These are phyloP conservation scores for Solanum pinnatisectum DNA, from an alignment of 257 asterid species.

Conservation along the genomic window DNA sequence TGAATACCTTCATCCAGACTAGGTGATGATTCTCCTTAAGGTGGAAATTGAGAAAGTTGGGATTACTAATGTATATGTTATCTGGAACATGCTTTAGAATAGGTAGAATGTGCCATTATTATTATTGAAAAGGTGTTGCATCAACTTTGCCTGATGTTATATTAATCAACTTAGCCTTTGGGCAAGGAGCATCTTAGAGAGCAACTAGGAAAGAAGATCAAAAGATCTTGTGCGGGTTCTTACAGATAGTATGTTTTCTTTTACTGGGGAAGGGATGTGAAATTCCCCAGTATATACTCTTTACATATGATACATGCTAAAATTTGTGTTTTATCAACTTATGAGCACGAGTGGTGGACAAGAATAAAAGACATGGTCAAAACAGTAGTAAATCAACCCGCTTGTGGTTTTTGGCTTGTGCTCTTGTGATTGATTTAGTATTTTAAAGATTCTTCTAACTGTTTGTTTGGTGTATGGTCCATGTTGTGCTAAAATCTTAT, in stretches of 20 bases:
- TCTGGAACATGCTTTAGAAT: background rate
- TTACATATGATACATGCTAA: background rate
- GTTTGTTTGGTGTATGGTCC: background rate
- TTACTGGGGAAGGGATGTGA: background rate
- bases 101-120: background rate
- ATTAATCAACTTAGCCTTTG: background rate
- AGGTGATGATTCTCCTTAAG: background rate
- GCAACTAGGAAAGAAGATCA: background rate
- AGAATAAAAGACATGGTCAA: background rate
- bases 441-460: background rate
- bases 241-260: background rate
- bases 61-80: background rate
- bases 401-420: background rate
- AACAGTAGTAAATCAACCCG: background rate
- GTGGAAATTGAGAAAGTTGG: background rate
- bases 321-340: background rate
- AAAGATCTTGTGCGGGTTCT: background rate
- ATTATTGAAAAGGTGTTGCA: background rate
- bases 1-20: background rate
- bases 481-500: background rate
- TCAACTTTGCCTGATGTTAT: background rate
- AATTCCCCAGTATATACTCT: background rate
- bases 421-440: background rate
- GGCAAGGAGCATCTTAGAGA: background rate
- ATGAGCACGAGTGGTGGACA: background rate